Base-by-base conservation (phyloP, 2,329 filamentous ascomycete genomes). In the Aspergillus sp. region DNA sequence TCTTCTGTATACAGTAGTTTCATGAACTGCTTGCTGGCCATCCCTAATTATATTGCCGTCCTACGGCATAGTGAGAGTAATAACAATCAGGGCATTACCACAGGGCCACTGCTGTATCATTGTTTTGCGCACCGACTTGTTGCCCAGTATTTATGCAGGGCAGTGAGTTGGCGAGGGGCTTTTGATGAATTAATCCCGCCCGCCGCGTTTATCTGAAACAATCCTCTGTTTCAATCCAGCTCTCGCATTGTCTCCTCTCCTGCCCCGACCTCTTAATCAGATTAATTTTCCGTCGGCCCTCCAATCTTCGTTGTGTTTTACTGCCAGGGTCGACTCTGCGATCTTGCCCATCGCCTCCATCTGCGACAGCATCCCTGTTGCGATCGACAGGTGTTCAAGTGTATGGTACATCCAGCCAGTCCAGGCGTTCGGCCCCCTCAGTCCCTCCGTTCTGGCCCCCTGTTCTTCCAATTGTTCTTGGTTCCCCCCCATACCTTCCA, bases 171-270 rank as follows among this genome's bases (percentile, higher is more conserved):
- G 55, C 55, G 60, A 62, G 58, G 53, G 60, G 51, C 50, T 50
- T 50, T 48, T 36, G 34, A 15, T 36, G 34, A 36, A 36, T 36
- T 36, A 36, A 39, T 51, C 45, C 50, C 51, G 55, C 54, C 48
- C 50, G 52, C 52, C 56, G 57, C 58, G 43, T 63, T 50, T 63
- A 63, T 63, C 61, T 63, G 61, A 63, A 63, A 63, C 61, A 44
- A 26, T 53, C 32, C 54, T 57, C 55, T 59, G 58, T 59, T 59
- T 59, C 61, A 61, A 50, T 57, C 52, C 48, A 32, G 18, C 50
- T 49, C 51, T 30, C 26, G 26, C 26, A 30, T 30, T 8, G 26
- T 11, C 39, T 34, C 32, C 50, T 41, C 34, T 41, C 53, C 24
- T 26, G 36, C 41, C 49, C 41, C 44, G 51, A 48, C 59, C 38